These are phyloP conservation scores for Lasiosphaeria hispida DNA, from an alignment of 495 filamentous ascomycete genomes.

Conservation along the genomic window DNA sequence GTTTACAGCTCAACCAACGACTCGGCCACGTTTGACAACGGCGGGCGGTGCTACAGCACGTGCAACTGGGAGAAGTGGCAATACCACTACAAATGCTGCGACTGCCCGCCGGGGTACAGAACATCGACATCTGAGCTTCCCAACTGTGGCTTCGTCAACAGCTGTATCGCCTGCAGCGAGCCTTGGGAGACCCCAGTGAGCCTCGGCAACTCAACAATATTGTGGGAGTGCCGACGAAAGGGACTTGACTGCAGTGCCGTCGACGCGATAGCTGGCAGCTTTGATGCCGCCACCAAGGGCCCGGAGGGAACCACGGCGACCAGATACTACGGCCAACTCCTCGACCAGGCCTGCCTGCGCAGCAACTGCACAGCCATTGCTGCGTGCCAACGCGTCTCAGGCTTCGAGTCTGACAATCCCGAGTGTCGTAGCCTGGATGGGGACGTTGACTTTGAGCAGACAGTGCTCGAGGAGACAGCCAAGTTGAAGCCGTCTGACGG, in stretches of 20 bases:
- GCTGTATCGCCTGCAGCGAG: not conserved
- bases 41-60: not conserved
- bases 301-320: not conserved
- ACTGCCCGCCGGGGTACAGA: not conserved
- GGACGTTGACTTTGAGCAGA: constrained; percentile 4
- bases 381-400: not conserved
- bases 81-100: constrained; percentile 4
- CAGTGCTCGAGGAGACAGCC: not conserved
- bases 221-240: constrained; percentile 1
- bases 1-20: not conserved
- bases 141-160: not conserved
- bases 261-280: not conserved
- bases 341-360: constrained; percentile 1
- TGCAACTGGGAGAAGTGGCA: constrained; percentile 5
- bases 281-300: not conserved
- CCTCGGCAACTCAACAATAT: not conserved
- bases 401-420: not conserved
- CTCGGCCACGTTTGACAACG: not conserved
- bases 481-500: not conserved
- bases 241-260: not conserved
- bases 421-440: constrained; percentile 1
- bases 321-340: not conserved
- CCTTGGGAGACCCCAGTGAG: not conserved
- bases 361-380: not conserved
- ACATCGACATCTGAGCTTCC: not conserved